Evolutionary conservation across 345 rosid species (phyloP), one percentile per base, ranked within the genome.

Genomic region (Odontarrhena argentea): DNA sequence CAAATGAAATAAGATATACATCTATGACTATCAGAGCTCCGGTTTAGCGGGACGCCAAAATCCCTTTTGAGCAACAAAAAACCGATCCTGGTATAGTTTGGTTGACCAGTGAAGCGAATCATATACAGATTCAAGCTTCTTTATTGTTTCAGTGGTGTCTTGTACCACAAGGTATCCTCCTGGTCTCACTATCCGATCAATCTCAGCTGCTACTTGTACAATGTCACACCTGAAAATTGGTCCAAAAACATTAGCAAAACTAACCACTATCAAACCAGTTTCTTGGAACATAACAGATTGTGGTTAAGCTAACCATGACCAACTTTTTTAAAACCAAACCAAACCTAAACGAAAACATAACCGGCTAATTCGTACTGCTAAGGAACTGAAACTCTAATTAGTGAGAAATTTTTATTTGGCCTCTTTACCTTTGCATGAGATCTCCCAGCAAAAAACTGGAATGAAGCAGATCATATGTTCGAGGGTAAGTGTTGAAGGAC

Each of bases 391-490:
- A 40, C 46, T 32, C 6, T 3, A 30, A 41, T 13, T 25, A 61
- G 18, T 30, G 15, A 32, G 10, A 48, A 7, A 38, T 13, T 13
- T 3, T 0, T 24, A 25, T 41, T 2, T 34, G 18, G 22, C 22
- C 50, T 69, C 34, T 22, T 53, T 62, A 75, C 74, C 70, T 69
- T 69, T 49, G 60, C 2, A 61, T 42, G 60, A 75, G 5, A 68
- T 65, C 63, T 65, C 74, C 76, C 56, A 90, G 63, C 68, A 85
- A 82, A 51, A 81, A 93, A 71, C 92, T 85, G 46, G 98, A 82
- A 67, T 90, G 96, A 53, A 93, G 56, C 3, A 93, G 79, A 78
- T 90, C 97, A 22, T 86, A 90, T n/a, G 97, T 83, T 67, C 97
- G 84, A 56, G 97, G 97, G 67, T 93, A 90, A 44, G 96, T 83